These are phyloP conservation scores for Heliocybe sulcata DNA, from an alignment of 1,284 basidiomycete genomes.

Conservation along the genomic window DNA sequence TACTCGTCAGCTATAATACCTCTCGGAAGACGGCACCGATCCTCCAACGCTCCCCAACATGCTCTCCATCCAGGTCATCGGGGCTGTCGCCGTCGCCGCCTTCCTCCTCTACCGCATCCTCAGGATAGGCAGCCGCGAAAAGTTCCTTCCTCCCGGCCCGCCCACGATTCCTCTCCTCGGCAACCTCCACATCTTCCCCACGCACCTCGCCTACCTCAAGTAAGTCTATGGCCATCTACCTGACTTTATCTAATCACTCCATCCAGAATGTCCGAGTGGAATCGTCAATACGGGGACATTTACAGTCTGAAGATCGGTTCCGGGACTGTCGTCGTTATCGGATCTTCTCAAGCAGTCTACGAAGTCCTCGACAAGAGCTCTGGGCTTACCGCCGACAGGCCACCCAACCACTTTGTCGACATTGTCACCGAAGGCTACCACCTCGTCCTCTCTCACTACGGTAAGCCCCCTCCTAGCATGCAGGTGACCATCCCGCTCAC, in stretches of 20 bases:
- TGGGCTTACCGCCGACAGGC: conserved; percentile 17
- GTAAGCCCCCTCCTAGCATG: conserved; percentile 11
- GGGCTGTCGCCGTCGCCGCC: background rate
- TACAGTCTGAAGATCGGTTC: conserved; percentile 17
- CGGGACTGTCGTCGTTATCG: conserved; percentile 19
- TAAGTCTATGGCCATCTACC: conserved; percentile 7
- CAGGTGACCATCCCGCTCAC: background rate
- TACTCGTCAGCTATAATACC: background rate
- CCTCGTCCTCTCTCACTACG: conserved; percentile 16
- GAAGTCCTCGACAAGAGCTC: conserved; percentile 20
- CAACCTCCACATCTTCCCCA: conserved; percentile 22
- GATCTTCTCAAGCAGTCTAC: conserved; percentile 17
- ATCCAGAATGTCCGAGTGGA: conserved; percentile 19
- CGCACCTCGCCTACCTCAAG: conserved; percentile 14
- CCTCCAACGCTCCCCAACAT: background rate
- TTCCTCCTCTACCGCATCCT: background rate
- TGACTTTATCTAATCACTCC: background rate
- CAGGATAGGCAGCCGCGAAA: conserved; percentile 10
- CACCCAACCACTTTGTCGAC: conserved; percentile 16
- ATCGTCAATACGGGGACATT: conserved; percentile 14
- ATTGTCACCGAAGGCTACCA: conserved; percentile 16
- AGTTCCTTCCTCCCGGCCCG: conserved; percentile 25
- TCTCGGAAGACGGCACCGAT: background rate
- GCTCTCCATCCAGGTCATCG: background rate
- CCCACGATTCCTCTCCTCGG: conserved; percentile 24